Evolutionary conservation across 2,329 filamentous ascomycete genomes (phyloP), one percentile per base, ranked within the genome.

Genomic region (Aspergillus sp.): DNA sequence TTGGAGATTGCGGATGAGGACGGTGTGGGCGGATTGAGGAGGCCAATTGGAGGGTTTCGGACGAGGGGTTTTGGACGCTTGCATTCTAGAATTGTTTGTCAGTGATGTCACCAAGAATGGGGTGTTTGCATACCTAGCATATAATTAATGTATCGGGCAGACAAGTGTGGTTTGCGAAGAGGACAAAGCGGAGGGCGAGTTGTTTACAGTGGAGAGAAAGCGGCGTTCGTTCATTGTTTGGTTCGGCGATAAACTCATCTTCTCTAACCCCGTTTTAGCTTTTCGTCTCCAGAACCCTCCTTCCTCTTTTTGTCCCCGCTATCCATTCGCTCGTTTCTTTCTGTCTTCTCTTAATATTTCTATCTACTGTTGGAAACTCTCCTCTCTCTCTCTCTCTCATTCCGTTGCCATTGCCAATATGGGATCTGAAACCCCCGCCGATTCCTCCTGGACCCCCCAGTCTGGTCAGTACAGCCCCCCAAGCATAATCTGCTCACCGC

Each of bases 1-100:
- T 40, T 88, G 89, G 41, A 97, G 76, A 70, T 96, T 96, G 37
- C 88, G 91, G 52, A 96, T 79, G 71, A 97, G 95, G 11, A 92
- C 80, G 15, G 81, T 74, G 37, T 88, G 69, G 65, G 86, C 80
- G 15, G 82, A 82, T 15, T 82, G 77, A 41, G 77, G 71, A 19
- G 70, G 63, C 70, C 76, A 79, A 55, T 65, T 67, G 47, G 71
- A 54, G 19, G 71, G 61, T 60, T 70, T 73, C 40, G 69, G 66
- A 40, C 71, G 68, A 44, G 65, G 66, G 49, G 64, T 60, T 65
- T 70, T 77, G 52, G 41, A 64, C 52, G 52, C 48, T 39, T 58
- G 47, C 58, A 58, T 58, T 53, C 52, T 48, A 15, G 24, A 14
- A 21, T 14, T 41, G 15, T 12, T 43, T 37, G 52, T 49, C 19